Evolutionary conservation across 1,284 basidiomycete species (phyloP).

Genomic region (Ganoderma lingzhi): DNA sequence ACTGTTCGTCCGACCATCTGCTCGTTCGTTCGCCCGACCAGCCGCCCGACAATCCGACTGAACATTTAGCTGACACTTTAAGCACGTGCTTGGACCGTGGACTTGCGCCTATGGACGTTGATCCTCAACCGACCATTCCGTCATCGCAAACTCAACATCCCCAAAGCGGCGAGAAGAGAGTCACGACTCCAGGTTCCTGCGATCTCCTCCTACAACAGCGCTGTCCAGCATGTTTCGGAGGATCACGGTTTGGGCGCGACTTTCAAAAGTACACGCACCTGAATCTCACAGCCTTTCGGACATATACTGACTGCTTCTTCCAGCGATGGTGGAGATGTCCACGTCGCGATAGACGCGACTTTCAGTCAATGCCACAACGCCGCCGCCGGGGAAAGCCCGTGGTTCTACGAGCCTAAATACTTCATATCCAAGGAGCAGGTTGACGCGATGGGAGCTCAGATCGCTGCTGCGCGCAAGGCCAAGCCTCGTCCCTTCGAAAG

Average conservation of each 20-base stretch:
- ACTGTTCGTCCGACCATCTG: too few relatives aligned
- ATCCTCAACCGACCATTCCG: too few relatives aligned
- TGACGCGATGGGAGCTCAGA: conserved; percentile 37
- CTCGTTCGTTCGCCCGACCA: too few relatives aligned
- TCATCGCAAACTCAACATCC: too few relatives aligned
- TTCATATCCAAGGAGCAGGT: conserved; percentile 41
- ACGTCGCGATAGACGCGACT: conserved; percentile 6
- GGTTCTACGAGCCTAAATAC: conserved; percentile 23
- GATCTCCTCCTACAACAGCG: conserved; percentile 30
- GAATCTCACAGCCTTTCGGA: too few relatives aligned
- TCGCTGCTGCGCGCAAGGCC: conserved; percentile 35
- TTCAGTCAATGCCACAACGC: conserved; percentile 11
- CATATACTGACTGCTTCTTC: background rate
- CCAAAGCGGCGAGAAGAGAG: too few relatives aligned
- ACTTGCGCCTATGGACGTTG: too few relatives aligned
- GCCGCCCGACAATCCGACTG: too few relatives aligned
- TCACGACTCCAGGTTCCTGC: too few relatives aligned
- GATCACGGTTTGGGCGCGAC: conserved; percentile 33
- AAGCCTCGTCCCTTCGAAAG: conserved; percentile 8
- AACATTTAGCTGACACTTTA: too few relatives aligned
- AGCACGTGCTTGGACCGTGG: too few relatives aligned
- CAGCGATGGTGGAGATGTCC: background rate
- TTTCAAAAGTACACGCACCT: background rate
- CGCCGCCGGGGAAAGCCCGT: conserved; percentile 6
- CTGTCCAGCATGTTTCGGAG: conserved; percentile 47